A percentile compares a stretch with the other conserved stretches of the same genome.
These are phyloP conservation scores for Coemansia sp. DNA, from an alignment of 192 early-diverging fungal species.

Conservation along the genomic window DNA sequence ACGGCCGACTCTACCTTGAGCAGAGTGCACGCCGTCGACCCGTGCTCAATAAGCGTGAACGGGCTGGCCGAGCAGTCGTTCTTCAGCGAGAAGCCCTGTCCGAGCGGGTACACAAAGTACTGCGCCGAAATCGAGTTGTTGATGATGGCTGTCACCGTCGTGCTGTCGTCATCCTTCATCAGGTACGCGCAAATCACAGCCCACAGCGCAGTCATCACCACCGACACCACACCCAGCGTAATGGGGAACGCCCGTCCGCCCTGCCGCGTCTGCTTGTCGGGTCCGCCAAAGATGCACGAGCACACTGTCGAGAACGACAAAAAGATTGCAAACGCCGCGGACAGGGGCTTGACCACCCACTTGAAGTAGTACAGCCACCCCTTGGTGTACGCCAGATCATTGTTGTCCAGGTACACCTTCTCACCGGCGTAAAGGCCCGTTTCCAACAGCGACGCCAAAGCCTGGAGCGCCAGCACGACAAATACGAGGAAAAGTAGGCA, in stretches of 20 bases:
- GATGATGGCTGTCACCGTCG: constrained; percentile 15
- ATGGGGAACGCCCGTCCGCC: constrained; percentile 31
- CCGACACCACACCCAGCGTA: constrained; percentile 37
- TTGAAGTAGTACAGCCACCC: constrained; percentile 58
- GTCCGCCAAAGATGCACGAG: constrained; percentile 52
- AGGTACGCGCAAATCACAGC: constrained; percentile 49
- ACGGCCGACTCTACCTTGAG: constrained; percentile 46
- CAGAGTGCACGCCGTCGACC: constrained; percentile 42
- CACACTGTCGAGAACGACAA: constrained; percentile 41
- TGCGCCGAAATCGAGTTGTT: constrained; percentile 14
- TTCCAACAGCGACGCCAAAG: constrained; percentile 39
- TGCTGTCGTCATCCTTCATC: constrained; percentile 33
- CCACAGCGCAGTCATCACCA: constrained; percentile 50
- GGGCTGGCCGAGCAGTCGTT: constrained; percentile 46
- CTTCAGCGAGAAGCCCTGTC: constrained; percentile 50
- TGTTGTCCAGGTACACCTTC: constrained; percentile 46
- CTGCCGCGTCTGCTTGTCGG: background rate
- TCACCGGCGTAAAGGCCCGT: constrained; percentile 52
- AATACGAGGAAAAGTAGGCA: constrained; percentile 31
- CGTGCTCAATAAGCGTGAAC: constrained; percentile 39
- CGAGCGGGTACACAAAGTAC: constrained; percentile 45
- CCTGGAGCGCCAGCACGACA: constrained; percentile 35
- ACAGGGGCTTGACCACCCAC: constrained; percentile 55
- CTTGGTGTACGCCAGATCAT: constrained; percentile 46
- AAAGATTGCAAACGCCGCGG: constrained; percentile 31